A percentile compares a stretch with the other conserved stretches of the same genome.
phyloP scores from a whole-genome alignment of 129 eudicot genomes.

The Saussurea involucrata region DNA sequence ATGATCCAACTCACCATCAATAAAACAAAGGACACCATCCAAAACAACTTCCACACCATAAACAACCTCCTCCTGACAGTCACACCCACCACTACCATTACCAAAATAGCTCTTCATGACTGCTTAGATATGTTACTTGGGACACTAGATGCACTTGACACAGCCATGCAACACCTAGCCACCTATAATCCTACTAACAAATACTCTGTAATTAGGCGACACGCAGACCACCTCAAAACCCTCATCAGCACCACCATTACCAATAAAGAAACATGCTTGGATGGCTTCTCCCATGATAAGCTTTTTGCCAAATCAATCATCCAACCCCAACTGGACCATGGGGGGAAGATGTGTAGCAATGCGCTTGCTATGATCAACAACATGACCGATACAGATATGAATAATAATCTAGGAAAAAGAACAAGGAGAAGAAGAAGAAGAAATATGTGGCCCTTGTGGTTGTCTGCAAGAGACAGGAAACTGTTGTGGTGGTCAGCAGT shows the following conservation, averaged over 20 bases:
- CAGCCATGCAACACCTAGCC: constrained; percentile 34
- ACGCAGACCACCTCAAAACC: constrained; percentile 71
- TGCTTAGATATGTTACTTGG: constrained; percentile 54
- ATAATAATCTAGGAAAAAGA: background rate
- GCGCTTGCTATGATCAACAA: constrained; percentile 14
- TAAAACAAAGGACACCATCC: constrained; percentile 36
- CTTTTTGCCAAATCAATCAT: background rate
- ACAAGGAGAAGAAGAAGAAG: background rate
- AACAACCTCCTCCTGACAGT: constrained; percentile 28
- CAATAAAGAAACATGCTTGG: constrained; percentile 52
- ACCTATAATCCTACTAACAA: constrained; percentile 35
- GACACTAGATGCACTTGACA: constrained; percentile 53
- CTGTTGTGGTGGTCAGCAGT: constrained; percentile 21
- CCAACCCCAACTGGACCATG: constrained; percentile 15
- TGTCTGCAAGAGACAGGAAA: constrained; percentile 29
- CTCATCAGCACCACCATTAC: constrained; percentile 68
- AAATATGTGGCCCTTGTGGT: constrained; percentile 32
- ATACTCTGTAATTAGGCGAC: constrained; percentile 18
- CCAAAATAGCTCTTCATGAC: constrained; percentile 57
- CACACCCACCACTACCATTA: no score
- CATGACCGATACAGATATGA: background rate
- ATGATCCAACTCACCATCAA: constrained; percentile 50
- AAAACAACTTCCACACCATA: constrained; percentile 43
- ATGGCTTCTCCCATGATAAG: constrained; percentile 24
- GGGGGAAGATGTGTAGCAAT: constrained; percentile 36